phyloP scores from a whole-genome alignment of 176 grass and related monocot genomes.

The Triticum timopheevii region DNA sequence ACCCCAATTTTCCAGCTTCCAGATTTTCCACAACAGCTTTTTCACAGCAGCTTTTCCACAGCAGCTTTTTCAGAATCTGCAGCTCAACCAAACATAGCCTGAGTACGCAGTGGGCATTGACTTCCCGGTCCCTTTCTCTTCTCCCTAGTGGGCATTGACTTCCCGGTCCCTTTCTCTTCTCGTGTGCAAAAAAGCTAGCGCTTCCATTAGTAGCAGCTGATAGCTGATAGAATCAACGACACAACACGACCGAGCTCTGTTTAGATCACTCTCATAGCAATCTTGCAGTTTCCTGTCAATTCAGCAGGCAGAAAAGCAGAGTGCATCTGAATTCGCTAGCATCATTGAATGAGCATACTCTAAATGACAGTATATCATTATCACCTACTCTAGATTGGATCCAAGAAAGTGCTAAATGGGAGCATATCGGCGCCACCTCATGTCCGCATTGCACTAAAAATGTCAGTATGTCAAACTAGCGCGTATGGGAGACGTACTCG shows the following conservation, averaged over 20 bases:
- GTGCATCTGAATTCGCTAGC: neutral
- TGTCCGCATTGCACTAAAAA: neutral
- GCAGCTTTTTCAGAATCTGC: too few relatives aligned
- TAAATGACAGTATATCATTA: neutral
- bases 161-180: neutral
- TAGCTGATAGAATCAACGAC: neutral
- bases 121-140: too few relatives aligned
- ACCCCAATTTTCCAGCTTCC: too few relatives aligned
- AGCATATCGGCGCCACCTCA: neutral
- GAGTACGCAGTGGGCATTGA: too few relatives aligned
- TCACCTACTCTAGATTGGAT: neutral
- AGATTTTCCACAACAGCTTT: too few relatives aligned
- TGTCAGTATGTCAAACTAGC: neutral
- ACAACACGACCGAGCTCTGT: neutral
- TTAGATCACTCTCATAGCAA: neutral
- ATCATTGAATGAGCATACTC: neutral
- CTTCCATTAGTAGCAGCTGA: neutral
- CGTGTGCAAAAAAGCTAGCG: neutral
- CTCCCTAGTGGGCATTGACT: neutral
- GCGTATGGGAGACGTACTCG: neutral
- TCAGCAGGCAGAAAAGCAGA: neutral
- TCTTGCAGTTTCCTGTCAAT: neutral
- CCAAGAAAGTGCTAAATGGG: neutral
- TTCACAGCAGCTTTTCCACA: too few relatives aligned
- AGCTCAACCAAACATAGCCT: too few relatives aligned